A percentile compares a stretch with the other conserved stretches of the same genome.
These are phyloP conservation scores for Claviceps sorghi DNA, from an alignment of 2,329 filamentous ascomycete species.

Conservation along the genomic window DNA sequence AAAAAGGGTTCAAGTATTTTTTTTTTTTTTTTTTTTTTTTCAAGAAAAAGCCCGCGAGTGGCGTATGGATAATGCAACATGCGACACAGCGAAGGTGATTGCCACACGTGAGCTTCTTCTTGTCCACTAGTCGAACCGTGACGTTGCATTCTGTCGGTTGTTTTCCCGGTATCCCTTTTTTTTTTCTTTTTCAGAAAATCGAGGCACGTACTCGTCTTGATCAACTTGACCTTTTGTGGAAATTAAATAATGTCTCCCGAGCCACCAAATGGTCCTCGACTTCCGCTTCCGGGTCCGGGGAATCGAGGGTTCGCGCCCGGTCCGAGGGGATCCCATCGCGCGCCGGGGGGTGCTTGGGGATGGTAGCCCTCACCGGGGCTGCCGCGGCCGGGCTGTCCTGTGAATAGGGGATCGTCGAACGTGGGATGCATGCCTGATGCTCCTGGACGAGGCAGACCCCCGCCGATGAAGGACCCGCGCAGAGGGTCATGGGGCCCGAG, in stretches of 20 bases:
- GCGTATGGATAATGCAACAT: not conserved
- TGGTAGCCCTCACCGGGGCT: slow-evolving; percentile 28
- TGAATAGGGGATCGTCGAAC: slow-evolving; percentile 80
- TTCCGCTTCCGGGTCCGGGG: slow-evolving; percentile 27
- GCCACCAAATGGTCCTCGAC: slow-evolving; percentile 25
- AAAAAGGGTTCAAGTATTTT: no score
- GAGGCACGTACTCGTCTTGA: not conserved
- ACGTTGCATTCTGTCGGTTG: not conserved
- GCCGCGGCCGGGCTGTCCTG: slow-evolving; percentile 33
- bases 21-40: no score
- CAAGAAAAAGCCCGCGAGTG: not conserved
- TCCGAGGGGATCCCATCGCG: slow-evolving; percentile 79
- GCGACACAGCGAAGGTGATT: not conserved
- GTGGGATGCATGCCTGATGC: slow-evolving; percentile 88
- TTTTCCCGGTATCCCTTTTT: not conserved
- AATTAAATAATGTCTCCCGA: slow-evolving; percentile 19
- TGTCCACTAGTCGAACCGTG: not conserved
- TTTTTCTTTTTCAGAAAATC: not conserved
- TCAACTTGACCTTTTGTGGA: not conserved
- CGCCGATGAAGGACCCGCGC: slow-evolving; percentile 48
- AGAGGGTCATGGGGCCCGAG: slow-evolving; percentile 77
- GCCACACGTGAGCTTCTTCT: not conserved
- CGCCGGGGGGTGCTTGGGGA: slow-evolving; percentile 67
- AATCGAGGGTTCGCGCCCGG: slow-evolving; percentile 43
- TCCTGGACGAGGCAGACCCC: slow-evolving; percentile 42